Evolutionary conservation across 148 eudicot species (phyloP), one percentile per base, ranked within the genome.

Genomic region (Tetragonia tetragonoides): DNA sequence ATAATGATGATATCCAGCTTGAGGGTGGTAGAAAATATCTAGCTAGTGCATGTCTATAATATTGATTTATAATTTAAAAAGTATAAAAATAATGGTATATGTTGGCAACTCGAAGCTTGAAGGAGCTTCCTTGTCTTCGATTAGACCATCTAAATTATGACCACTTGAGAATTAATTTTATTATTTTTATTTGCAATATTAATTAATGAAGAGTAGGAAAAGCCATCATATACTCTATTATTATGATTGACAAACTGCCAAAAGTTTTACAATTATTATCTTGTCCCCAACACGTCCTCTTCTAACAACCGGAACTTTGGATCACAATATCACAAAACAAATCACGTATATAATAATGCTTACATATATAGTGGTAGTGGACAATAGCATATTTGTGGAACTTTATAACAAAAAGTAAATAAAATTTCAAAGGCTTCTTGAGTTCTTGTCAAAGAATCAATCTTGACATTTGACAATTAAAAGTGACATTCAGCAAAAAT

Each of bases 91-190:
- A 46, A 5, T 46, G 49, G 49, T 46, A 40, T 69, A 44, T 46
- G 10, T 10, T 70, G 34, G 34, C 34, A 70, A 56, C 57, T 70
- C 11, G 21, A 23, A 71, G 62, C 62, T 49, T 53, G 42, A 49
- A 28, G 75, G 75, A 60, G 54, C 54, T 71, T 37, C 54, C 16
- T 49, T 71, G 61, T 71, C 75, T 71, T 24, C 1, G 62, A n/a
- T 71, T 71, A 54, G 61, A 49, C 42, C 7, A 12, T 71, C 75
- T 49, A 71, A 71, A 71, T 71, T 37, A 71, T 71, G 44, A 53
- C 44, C 49, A 46, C 49, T 46, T 46, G 49, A 46, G 49, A 46
- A 46, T 46, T 28, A 47, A 70, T 49, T 71, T 5, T 17, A 28
- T 71, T 71, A 15, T 24, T n/a, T 21, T 42, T 6, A 14, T 70